Base-by-base conservation (phyloP, 1,139 yeast species). In the Candida tunisiensis region DNA sequence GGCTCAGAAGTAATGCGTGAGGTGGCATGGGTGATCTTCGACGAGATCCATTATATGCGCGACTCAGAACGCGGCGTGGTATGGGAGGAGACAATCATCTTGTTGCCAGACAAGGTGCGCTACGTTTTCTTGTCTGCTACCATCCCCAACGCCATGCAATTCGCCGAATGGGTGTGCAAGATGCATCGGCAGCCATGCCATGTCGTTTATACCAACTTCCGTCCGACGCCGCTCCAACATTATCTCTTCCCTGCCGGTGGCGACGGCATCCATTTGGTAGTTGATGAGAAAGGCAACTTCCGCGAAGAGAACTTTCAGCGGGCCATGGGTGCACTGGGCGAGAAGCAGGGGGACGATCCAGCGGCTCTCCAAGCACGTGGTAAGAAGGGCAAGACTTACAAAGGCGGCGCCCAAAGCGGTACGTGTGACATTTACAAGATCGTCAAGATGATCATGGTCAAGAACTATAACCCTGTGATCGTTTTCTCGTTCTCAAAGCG, bases 171-270 rank as follows among this genome's bases (percentile, higher is more conserved):
- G 99, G 80, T 91, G 30, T 92, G 93, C 44, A 75, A 80, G 44
- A 85, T 77, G 31, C 99, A 88, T 48, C 64, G 69, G 25, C 98
- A 91, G 51, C 98, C 98, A 2, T 91, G 98, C 49, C 98, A 91
- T 52, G 93, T 91, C 51, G 98, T 91, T 15, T 91, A 88, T 51
- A 91, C 99, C 1, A 94, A 91, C 55, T 91, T 85, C 65, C 73
- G 99, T 52, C 99, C 99, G 15, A 91, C 98, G 8, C 99, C 99
- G 3, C 62, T 91, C 38, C 98, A 91, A 52, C 98, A 88, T 57
- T 91, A 88, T 45, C 60, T 88, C 33, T 91, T 88, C 60, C 98
- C 98, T 13, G 92, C 93, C 16, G 92, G 85, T 29, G 96, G 98
- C 31, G 93, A 80, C 48, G 99, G 98, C 31, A 91, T 91, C 33